These are phyloP conservation scores for Penicillium mononematosum DNA, from an alignment of 495 filamentous ascomycete genomes.

Conservation along the genomic window DNA sequence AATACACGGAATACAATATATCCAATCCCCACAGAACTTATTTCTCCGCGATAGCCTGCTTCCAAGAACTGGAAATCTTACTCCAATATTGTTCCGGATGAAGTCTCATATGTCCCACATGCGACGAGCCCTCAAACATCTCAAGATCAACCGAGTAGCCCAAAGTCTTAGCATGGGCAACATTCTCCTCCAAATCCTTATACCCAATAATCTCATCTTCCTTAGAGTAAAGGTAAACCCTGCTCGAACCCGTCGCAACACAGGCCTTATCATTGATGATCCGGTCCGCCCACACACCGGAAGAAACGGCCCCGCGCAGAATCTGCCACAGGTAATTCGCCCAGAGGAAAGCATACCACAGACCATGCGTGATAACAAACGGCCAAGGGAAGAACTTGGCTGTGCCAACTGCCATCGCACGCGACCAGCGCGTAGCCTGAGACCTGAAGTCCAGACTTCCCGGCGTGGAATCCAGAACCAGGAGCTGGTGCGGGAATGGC, in stretches of 20 bases:
- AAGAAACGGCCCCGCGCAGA: constrained; percentile 19
- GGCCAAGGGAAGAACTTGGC: constrained; percentile 50
- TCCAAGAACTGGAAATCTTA: constrained; percentile 46
- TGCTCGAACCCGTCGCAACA: constrained; percentile 14
- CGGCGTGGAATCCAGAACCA: constrained; percentile 53
- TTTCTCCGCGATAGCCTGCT: constrained; percentile 14
- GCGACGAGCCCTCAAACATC: constrained; percentile 52
- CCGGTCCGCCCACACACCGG: constrained; percentile 25
- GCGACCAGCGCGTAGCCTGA: constrained; percentile 50
- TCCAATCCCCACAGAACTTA: neutral
- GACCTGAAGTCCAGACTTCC: constrained; percentile 47
- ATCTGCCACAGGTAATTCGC: constrained; percentile 17
- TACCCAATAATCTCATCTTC: constrained; percentile 55
- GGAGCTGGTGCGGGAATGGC: constrained; percentile 43
- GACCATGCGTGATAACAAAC: constrained; percentile 41
- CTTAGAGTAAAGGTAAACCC: constrained; percentile 54
- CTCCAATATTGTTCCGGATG: constrained; percentile 55
- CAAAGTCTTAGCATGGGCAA: constrained; percentile 37
- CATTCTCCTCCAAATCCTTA: constrained; percentile 53
- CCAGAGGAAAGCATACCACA: constrained; percentile 42
- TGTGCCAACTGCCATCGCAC: constrained; percentile 52
- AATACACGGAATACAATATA: neutral
- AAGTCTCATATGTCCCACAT: constrained; percentile 55
- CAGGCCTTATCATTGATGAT: constrained; percentile 27
- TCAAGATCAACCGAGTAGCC: constrained; percentile 45